These are phyloP conservation scores for Claviceps spartinae DNA, from an alignment of 2,329 filamentous ascomycete species.

Conservation along the genomic window DNA sequence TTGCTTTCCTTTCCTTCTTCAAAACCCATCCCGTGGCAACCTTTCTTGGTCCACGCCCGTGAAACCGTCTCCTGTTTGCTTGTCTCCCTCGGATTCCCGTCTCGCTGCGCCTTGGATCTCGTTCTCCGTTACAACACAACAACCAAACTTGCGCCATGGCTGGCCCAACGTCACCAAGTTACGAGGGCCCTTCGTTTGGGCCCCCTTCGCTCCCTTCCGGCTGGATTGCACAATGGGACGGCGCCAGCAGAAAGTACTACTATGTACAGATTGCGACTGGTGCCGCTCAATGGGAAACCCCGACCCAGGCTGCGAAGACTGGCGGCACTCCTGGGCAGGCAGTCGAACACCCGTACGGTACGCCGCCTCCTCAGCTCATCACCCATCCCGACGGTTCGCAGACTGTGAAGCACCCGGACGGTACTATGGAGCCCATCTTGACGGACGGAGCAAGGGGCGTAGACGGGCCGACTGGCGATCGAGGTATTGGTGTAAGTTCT, in stretches of 20 bases:
- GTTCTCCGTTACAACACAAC: not conserved
- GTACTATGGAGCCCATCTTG: slow-evolving; percentile 45
- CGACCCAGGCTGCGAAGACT: slow-evolving; percentile 48
- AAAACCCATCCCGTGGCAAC: too few species aligned
- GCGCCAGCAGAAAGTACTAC: slow-evolving; percentile 50
- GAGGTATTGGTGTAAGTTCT: slow-evolving; percentile 48
- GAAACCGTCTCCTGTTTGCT: too few species aligned
- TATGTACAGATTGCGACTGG: slow-evolving; percentile 61
- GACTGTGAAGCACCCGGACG: slow-evolving; percentile 46
- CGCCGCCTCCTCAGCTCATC: slow-evolving; percentile 42
- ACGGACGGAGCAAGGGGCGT: slow-evolving; percentile 36
- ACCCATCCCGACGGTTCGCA: slow-evolving; percentile 49
- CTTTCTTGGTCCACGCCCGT: too few species aligned
- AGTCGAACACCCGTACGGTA: slow-evolving; percentile 49
- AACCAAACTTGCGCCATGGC: slow-evolving; percentile 28
- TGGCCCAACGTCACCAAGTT: slow-evolving; percentile 43
- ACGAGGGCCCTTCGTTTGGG: slow-evolving; percentile 44
- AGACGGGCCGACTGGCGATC: slow-evolving; percentile 41
- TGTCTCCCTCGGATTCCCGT: not conserved
- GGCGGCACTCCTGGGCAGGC: slow-evolving; percentile 44
- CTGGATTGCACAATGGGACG: slow-evolving; percentile 61
- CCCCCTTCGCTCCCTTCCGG: slow-evolving; percentile 49
- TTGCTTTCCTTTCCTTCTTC: too few species aligned
- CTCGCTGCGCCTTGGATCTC: not conserved
- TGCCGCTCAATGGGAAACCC: slow-evolving; percentile 60